Evolutionary conservation across 192 early-diverging fungal genomes (phyloP).

Genomic region (Rhizoclosmatium sp.): DNA sequence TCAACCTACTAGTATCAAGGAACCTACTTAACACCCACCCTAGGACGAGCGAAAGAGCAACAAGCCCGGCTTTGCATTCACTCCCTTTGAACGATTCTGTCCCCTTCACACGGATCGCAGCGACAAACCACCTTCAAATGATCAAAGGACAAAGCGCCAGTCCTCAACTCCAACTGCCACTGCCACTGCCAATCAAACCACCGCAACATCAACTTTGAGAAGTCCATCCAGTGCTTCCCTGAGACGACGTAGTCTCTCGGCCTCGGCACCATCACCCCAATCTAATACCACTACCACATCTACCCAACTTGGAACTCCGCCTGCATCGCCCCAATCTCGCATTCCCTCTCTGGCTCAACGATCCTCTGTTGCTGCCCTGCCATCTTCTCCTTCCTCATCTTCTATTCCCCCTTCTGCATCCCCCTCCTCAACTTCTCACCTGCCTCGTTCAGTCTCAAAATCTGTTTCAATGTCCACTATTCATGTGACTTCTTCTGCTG

Average conservation of each 20-base stretch:
- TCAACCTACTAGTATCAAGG: background rate
- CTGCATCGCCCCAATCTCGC: background rate
- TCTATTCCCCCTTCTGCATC: too few relatives aligned
- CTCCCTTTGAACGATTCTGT: conserved; percentile 21
- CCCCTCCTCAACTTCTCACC: too few relatives aligned
- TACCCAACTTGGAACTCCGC: background rate
- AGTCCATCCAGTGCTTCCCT: background rate
- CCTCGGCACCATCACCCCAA: background rate
- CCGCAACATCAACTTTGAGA: background rate
- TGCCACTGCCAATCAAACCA: background rate
- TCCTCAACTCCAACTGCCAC: background rate
- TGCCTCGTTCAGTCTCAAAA: too few relatives aligned
- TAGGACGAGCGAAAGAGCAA: conserved; percentile 19
- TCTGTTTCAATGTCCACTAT: too few relatives aligned
- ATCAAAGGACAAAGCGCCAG: background rate
- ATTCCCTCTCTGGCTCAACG: background rate
- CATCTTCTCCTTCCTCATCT: background rate
- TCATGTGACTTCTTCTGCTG: too few relatives aligned
- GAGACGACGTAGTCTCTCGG: background rate
- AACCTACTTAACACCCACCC: background rate
- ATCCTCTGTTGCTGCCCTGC: background rate
- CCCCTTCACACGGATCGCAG: conserved; percentile 2
- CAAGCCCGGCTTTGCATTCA: conserved; percentile 33
- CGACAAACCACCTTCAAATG: background rate
- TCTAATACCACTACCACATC: background rate